Base-by-base conservation (phyloP, 129 eudicot genomes). In the Flaveria sonorensis region DNA sequence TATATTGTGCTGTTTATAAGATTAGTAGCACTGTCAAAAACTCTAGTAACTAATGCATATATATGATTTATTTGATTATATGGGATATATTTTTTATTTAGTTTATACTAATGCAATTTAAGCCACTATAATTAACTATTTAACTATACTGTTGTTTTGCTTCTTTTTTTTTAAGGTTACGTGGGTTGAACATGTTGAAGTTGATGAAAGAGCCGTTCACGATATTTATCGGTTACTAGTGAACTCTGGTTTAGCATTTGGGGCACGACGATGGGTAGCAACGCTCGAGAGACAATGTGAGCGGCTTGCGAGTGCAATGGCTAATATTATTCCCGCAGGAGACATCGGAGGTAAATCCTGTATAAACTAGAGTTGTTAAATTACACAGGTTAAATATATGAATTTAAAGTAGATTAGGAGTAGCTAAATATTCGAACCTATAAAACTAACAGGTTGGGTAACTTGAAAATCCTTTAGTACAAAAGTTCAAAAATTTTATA, bases 161-260 rank as follows among this genome's bases (percentile, higher is more conserved):
- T 63, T 61, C 40, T 0, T 2, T 62, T 62, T 4, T 71, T 53
- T 12, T 2, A 50, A 89, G 95, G 83, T 89, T 18, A 89, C 84
- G 7, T 89, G 95, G 95, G 80, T 89, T 3, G 95, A 89, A 47
- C 95, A 89, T 68, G 91, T 85, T 23, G 87, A 89, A 23, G 77
- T 77, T 0, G 89, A 89, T 40, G 89, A 87, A 16, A 77, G 77
- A 39, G 89, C 42, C 0, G 79, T 82, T 68, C 81, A 81, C 24
- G 73, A 53, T 52, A 74, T 87, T 7, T 89, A 80, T 68, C 76
- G 76, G 77, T 82, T 80, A 2, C 65, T 84, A 10, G 76, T 87
- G 12, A 78, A 67, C 46, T 74, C 91, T n/a, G 85, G 95, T 16
- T 77, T 86, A 2, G 91, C 86, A 71, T 89, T 86, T 62, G 95